Evolutionary conservation across 208 protist species (phyloP).

Genomic region (Acanthamoeba triangularis): DNA sequence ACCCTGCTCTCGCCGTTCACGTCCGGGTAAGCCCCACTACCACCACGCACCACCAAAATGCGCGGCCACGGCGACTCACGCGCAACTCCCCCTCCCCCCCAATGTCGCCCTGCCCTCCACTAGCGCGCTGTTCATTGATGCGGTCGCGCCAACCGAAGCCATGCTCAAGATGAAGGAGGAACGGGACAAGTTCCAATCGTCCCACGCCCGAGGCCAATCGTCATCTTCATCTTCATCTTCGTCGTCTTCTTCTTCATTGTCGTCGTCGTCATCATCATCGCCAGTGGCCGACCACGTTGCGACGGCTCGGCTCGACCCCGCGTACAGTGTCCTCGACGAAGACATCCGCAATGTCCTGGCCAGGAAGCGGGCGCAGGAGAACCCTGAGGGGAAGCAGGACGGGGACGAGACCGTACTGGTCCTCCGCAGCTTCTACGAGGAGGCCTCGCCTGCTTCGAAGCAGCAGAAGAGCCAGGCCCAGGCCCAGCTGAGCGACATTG

Average conservation of each 20-base stretch:
- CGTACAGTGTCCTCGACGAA: not conserved
- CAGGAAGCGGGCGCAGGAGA: not conserved
- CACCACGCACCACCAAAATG: too few relatives aligned
- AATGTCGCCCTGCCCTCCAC: not conserved
- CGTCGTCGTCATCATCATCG: too few relatives aligned
- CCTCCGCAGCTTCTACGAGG: slow-evolving; percentile 9
- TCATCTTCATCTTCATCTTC: too few relatives aligned
- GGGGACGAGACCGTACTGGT: not conserved
- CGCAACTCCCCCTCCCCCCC: too few relatives aligned
- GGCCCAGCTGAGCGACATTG: not conserved
- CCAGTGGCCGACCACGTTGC: not conserved
- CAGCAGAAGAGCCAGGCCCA: not conserved
- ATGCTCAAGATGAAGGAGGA: not conserved
- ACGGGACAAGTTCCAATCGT: not conserved
- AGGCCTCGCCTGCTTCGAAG: not conserved
- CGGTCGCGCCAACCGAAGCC: not conserved
- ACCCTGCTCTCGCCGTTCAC: not conserved
- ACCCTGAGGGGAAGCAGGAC: not conserved
- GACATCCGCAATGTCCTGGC: not conserved
- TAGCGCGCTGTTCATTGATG: not conserved
- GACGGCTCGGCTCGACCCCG: not conserved
- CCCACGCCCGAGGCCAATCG: not conserved
- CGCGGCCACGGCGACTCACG: too few relatives aligned
- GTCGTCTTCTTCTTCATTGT: too few relatives aligned
- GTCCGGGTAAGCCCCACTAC: not conserved